A percentile compares a stretch with the other conserved stretches of the same genome.
Evolutionary conservation across 2,329 filamentous ascomycete species (phyloP).

Genomic region (Talaromyces sp.): DNA sequence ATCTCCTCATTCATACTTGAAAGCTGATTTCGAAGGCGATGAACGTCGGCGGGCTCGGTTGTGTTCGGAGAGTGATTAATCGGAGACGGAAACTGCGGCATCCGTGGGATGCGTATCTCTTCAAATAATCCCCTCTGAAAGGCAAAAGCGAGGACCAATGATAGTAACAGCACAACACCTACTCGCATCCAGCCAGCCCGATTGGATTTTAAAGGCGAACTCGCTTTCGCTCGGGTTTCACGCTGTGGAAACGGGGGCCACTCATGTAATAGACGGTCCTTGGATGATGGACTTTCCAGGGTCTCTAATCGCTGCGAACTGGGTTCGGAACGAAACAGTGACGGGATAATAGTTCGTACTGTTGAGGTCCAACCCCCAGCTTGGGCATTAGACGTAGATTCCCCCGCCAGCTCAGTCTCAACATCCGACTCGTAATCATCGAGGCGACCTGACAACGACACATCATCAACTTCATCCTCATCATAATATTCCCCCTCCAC

Average conservation of each 20-base stretch:
- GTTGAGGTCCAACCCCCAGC: constrained; percentile 18
- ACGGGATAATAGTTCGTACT: constrained; percentile 30
- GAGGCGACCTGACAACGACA: neutral
- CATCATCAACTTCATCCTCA: neutral
- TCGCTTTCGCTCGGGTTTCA: neutral
- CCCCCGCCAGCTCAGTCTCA: neutral
- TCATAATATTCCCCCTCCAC: neutral
- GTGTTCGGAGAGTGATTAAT: constrained; percentile 24
- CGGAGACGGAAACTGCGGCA: constrained; percentile 7
- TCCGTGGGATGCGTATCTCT: constrained; percentile 17
- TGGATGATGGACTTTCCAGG: neutral
- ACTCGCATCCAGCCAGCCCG: constrained; percentile 13
- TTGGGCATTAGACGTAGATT: neutral
- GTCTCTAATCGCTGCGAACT: neutral
- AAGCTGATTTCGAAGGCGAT: constrained; percentile 30
- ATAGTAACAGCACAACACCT: constrained; percentile 10
- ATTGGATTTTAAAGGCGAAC: neutral
- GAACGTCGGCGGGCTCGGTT: constrained; percentile 27
- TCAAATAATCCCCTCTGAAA: constrained; percentile 11
- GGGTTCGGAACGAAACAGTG: constrained; percentile 9
- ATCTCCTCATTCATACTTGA: constrained; percentile 33
- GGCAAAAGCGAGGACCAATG: constrained; percentile 14
- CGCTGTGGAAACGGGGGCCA: constrained; percentile 6
- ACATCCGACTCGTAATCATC: neutral
- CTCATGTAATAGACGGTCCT: constrained; percentile 8